Percentiles rank a stretch among this genome's conserved stretches.
Conservation (phyloP, 2,329 filamentous ascomycete genomes). For the Penicillium sp. region DNA sequence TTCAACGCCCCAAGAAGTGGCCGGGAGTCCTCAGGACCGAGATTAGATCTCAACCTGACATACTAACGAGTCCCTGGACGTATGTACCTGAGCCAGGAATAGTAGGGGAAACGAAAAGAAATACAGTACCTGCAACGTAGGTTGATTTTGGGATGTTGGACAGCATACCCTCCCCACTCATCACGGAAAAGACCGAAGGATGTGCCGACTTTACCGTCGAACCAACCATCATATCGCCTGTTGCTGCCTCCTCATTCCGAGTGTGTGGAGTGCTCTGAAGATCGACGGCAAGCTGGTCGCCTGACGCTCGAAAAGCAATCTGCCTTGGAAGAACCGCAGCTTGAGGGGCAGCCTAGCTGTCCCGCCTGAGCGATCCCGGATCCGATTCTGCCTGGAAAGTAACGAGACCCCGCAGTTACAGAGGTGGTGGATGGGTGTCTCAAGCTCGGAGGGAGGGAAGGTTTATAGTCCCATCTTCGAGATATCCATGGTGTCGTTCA, state of each 20-base stretch:
- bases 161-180: not conserved
- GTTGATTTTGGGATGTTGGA: not conserved
- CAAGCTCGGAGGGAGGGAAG: conserved; percentile 3
- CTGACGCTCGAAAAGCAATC: conserved; percentile 5
- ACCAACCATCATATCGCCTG: not conserved
- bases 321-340: not conserved
- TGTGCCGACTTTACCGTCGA: not conserved
- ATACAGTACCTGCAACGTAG: not conserved
- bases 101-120: not conserved
- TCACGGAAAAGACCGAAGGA: not conserved
- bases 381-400: not conserved
- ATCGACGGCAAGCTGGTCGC: conserved; percentile 4
- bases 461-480: not conserved
- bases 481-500: not conserved
- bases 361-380: not conserved
- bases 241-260: not conserved
- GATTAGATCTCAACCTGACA: not conserved
- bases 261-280: not conserved
- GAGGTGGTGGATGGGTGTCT: not conserved
- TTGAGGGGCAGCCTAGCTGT: not conserved
- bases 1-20: no score
- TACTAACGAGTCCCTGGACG: not conserved
- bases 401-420: not conserved
- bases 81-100: not conserved
- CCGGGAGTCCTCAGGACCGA: no score